Base-by-base conservation (phyloP, 495 filamentous ascomycete species). In the Talaromyces adpressus region DNA sequence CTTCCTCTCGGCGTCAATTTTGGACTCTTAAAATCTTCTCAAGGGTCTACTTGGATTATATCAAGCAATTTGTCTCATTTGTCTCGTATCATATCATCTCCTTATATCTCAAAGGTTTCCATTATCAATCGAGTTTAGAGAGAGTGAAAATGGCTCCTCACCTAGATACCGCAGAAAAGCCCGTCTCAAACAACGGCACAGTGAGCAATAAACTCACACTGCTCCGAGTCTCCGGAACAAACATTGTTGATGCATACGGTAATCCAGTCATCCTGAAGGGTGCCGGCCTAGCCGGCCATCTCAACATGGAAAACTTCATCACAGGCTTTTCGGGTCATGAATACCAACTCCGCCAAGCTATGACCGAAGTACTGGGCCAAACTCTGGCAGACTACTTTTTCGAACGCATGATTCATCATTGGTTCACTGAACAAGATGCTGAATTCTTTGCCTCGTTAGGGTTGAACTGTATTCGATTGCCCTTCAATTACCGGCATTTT, bases 231-330 rank as follows among this genome's bases (percentile, higher is more conserved):
- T 53, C 49, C 20, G 49, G 49, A 18, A 53, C 49, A n/a, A 14
- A 53, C 20, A 53, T 53, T 23, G 22, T 53, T 25, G 49, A 53
- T 23, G 49, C 49, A 18, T n/a, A 53, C 20, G 49, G 49, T n/a
- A 3, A 53, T 25, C 49, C 39, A 18, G 20, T 53, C 49, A 23
- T 53, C 49, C 49, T 53, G 9, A 53, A 53, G 20, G 49, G 49
- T 25, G 49, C 49, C 49, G 49, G 49, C 2, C 22, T 53, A 9
- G 49, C 39, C 8, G 49, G 49, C 8, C 20, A 67, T 47, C 63
- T 64, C 58, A 84, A 82, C 64, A 86, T 87, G 84, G 84, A 87
- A 69, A 87, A 87, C 64, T 88, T 87, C 74, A 87, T 87, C 69
- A 87, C 85, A 0, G 85, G 86, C n/a, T 88, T 82, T 62, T 72